Conservation (phyloP, 2,329 filamentous ascomycete genomes). For the Mariannaea sp. region DNA sequence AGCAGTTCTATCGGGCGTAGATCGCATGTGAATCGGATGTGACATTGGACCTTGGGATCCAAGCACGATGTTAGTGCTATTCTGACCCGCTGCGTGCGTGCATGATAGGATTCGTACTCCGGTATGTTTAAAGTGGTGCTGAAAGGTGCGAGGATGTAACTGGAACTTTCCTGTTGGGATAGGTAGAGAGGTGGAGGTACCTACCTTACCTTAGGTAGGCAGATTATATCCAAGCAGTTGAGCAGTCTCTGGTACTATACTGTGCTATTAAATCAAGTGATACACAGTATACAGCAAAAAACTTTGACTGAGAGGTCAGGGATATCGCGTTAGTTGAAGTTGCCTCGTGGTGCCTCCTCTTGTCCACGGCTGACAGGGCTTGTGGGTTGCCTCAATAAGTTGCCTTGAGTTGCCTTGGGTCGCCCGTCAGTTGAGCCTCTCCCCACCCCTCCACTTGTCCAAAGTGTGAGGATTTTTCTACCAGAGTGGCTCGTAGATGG, state of each 20-base stretch:
- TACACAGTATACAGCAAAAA: slow-evolving; percentile 3
- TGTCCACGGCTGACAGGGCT: neutral
- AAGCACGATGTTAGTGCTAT: neutral
- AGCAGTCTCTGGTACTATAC: too few species aligned
- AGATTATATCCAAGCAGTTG: too few species aligned
- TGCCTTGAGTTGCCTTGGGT: neutral
- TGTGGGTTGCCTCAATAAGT: neutral
- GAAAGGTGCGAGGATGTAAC: neutral
- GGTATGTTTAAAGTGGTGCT: too few species aligned
- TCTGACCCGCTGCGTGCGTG: neutral
- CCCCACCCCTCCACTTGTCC: neutral
- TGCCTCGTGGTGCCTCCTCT: neutral
- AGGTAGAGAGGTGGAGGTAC: neutral
- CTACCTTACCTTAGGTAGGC: neutral
- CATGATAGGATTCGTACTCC: too few species aligned
- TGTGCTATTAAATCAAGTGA: neutral
- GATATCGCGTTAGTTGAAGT: slow-evolving; percentile 4
- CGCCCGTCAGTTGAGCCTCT: neutral
- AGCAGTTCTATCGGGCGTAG: neutral
- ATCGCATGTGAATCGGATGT: slow-evolving; percentile 19
- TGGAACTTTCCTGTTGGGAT: neutral
- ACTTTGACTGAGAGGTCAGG: neutral
- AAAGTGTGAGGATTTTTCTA: neutral
- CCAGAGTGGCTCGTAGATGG: neutral
- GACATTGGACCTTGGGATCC: neutral